Conservation (phyloP, 2,329 filamentous ascomycete genomes). For the Hymenoscyphus infarciens region DNA sequence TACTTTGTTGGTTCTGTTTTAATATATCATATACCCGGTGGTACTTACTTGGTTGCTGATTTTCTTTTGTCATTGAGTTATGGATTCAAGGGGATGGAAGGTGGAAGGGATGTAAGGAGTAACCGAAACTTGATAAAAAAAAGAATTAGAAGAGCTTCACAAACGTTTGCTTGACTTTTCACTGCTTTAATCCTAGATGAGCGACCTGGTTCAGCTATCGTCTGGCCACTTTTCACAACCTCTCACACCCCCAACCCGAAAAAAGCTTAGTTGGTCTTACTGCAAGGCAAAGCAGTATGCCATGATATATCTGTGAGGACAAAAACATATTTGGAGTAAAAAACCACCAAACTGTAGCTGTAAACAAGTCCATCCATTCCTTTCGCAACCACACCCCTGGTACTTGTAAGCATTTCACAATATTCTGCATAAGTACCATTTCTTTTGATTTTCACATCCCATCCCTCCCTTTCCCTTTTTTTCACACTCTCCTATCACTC, state of each 20-base stretch:
- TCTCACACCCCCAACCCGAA: too few species aligned
- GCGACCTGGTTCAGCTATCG: too few species aligned
- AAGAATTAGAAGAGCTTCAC: background rate
- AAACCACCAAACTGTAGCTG: background rate
- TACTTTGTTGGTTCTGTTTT: background rate
- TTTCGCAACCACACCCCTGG: slow-evolving; percentile 16
- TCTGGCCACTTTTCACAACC: too few species aligned
- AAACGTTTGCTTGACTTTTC: too few species aligned
- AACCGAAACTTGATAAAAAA: background rate
- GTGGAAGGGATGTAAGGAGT: background rate
- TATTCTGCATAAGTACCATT: slow-evolving; percentile 42
- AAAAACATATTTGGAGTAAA: too few species aligned
- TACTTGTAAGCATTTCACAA: slow-evolving; percentile 47
- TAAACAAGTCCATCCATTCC: background rate
- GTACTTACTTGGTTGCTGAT: background rate
- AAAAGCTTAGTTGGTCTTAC: too few species aligned
- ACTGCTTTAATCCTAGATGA: too few species aligned
- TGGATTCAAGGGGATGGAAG: background rate
- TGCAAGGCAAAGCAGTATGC: too few species aligned
- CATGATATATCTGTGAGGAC: too few species aligned
- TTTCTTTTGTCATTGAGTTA: background rate
- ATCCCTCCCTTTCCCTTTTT: background rate
- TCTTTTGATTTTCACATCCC: slow-evolving; percentile 10
- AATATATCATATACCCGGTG: background rate
- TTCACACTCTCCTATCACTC: background rate